phyloP scores from a whole-genome alignment of 2,329 filamentous ascomycete genomes.

The Verticillium nonalfalfae region DNA sequence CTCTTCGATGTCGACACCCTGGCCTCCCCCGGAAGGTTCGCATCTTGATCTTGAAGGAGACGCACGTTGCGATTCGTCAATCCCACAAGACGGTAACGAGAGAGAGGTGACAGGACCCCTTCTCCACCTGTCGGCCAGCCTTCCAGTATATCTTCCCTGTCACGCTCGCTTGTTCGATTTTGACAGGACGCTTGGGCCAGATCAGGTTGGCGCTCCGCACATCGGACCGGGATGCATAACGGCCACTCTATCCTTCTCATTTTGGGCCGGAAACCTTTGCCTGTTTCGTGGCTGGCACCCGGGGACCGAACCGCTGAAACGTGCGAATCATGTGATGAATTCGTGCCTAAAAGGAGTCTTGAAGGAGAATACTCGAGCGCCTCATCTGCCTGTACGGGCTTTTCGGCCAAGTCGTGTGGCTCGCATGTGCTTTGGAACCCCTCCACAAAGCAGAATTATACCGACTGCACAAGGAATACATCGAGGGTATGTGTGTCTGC shows the following conservation, averaged over 20 bases:
- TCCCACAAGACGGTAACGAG: not conserved
- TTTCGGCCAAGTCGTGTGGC: too few relatives aligned
- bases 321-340: not conserved
- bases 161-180: not conserved
- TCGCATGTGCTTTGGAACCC: too few relatives aligned
- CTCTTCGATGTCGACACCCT: not conserved
- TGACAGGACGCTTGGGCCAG: conserved; percentile 1
- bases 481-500: too few relatives aligned
- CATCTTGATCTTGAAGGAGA: not conserved
- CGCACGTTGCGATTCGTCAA: not conserved
- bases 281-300: not conserved
- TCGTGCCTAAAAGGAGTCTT: too few relatives aligned
- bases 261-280: not conserved
- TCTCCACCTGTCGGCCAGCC: not conserved
- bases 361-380: too few relatives aligned
- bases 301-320: not conserved
- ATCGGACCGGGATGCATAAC: not conserved
- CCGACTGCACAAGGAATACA: too few relatives aligned
- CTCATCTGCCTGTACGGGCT: too few relatives aligned
- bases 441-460: too few relatives aligned
- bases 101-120: not conserved
- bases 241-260: not conserved
- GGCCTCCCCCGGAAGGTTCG: not conserved
- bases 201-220: not conserved
- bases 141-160: not conserved